phyloP scores from a whole-genome alignment of 306 rosid genomes.

The Dalbergia cultrata region DNA sequence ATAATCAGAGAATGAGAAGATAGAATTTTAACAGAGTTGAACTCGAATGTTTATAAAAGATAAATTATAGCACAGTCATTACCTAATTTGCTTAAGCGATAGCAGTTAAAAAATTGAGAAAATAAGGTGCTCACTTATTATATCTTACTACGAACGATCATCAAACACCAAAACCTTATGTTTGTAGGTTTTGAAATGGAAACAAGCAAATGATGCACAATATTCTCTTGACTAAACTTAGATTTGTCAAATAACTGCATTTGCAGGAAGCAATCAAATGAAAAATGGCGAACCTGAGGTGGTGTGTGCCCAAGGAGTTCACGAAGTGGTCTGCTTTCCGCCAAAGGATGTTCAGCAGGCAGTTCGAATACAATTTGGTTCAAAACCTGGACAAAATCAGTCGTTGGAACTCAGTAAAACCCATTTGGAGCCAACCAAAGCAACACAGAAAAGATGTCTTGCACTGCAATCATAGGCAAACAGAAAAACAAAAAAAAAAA shows the following conservation, averaged over 20 bases:
- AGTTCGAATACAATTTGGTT: slow-evolving; percentile 97
- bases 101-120: slow-evolving; percentile 28
- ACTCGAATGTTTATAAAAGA: slow-evolving; percentile 18
- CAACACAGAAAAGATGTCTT: slow-evolving; percentile 7
- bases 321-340: slow-evolving; percentile 95
- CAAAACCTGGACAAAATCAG: slow-evolving; percentile 65
- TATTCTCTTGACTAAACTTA: slow-evolving; percentile 12
- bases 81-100: slow-evolving; percentile 9
- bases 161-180: slow-evolving; percentile 33
- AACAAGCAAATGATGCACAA: slow-evolving; percentile 30
- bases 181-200: slow-evolving; percentile 6
- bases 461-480: slow-evolving; percentile 26
- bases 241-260: slow-evolving; percentile 18
- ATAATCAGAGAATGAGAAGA: not conserved
- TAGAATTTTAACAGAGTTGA: slow-evolving; percentile 8
- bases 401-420: slow-evolving; percentile 33
- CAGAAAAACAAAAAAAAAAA: slow-evolving; percentile 41
- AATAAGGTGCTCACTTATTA: slow-evolving; percentile 8
- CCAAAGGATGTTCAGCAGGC: slow-evolving; percentile 98
- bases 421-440: slow-evolving; percentile 28
- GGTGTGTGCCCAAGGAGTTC: slow-evolving; percentile 99
- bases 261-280: slow-evolving; percentile 34
- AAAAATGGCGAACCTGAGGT: slow-evolving; percentile 71
- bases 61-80: slow-evolving; percentile 3
- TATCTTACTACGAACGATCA: slow-evolving; percentile 27